Conservation (phyloP, 257 asterid genomes). For the Handroanthus guayacan region DNA sequence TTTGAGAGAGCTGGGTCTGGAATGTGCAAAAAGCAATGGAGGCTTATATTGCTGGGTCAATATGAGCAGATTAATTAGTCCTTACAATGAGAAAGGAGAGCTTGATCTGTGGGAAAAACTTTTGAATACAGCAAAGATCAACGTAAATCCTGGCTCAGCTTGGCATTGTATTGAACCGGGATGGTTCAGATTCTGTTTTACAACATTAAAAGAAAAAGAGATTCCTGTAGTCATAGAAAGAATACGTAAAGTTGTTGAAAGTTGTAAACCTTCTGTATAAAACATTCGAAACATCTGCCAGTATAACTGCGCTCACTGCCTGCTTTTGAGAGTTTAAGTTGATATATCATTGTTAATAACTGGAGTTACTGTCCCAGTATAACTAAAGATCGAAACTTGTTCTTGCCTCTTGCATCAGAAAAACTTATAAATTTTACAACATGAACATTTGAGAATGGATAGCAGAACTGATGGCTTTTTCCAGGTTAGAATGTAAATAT, state of each 20-base stretch:
- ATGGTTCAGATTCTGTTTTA: slow-evolving; percentile 94
- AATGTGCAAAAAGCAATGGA: slow-evolving; percentile 71
- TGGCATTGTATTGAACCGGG: slow-evolving; percentile 98
- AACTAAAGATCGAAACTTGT: slow-evolving; percentile 30
- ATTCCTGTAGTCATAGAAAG: slow-evolving; percentile 78
- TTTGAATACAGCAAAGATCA: slow-evolving; percentile 69
- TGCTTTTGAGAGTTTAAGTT: slow-evolving; percentile 28
- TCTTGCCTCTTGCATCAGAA: slow-evolving; percentile 34
- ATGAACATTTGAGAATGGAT: slow-evolving; percentile 33
- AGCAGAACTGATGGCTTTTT: slow-evolving; percentile 14
- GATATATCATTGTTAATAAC: slow-evolving; percentile 11
- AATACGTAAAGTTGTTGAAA: slow-evolving; percentile 68
- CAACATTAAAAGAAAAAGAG: slow-evolving; percentile 64
- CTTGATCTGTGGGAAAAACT: slow-evolving; percentile 91
- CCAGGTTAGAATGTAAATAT: slow-evolving; percentile 12
- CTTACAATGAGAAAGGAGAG: slow-evolving; percentile 90
- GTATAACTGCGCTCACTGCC: slow-evolving; percentile 28
- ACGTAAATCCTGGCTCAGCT: slow-evolving; percentile 91
- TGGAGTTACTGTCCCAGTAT: slow-evolving; percentile 6
- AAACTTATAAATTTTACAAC: slow-evolving; percentile 32
- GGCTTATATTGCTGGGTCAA: slow-evolving; percentile 95
- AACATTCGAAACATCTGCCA: slow-evolving; percentile 37
- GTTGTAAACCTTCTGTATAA: slow-evolving; percentile 70
- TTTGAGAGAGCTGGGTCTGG: slow-evolving; percentile 67
- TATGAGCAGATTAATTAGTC: slow-evolving; percentile 83